Evolutionary conservation across 768 basidiomycete genomes (phyloP), one percentile per base, ranked within the genome.

Genomic region (Guyanaporus albipodus): DNA sequence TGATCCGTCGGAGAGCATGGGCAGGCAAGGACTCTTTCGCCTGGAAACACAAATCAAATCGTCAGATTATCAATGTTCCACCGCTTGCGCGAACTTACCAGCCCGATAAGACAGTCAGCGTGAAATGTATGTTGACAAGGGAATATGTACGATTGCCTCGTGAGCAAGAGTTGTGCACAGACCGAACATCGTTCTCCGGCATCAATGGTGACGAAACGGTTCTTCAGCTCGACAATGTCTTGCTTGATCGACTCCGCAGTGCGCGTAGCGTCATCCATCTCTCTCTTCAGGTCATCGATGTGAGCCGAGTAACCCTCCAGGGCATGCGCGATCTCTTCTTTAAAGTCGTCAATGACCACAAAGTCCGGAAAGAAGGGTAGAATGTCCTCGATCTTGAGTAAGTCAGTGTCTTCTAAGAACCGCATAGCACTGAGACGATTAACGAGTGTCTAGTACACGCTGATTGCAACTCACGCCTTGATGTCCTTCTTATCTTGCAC

Each of bases 291-390:
- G 26, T 73, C 71, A 43, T 94, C 92, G 37, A 98, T 98, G 57
- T 92, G 89, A 15, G 84, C 78, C 33, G 91, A 90, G 63, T 97
- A 98, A 2, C 88, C 88, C 63, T 99, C 95, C 54, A 99, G 71
- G 0, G 96, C 96, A 50, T 85, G 85, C 40, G 94, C 95, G 54
- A 98, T 98, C 69, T 98, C 95, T 57, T 95, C 90, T 66, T 99
- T 99, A 78, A 99, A 98, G 63, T 98, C 96, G 63, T 98, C 96
- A 55, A 99, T 97, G 49, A 97, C 90, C 11, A 95, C 92, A 62
- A 99, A 99, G 69, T 98, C 95, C 2, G 96, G 95, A 82, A 99
- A 98, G 83, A 98, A 99, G 6, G 96, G 96, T 15, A 99, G 72
- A 51, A 99, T 96, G 61, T 99, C 96, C 63, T 99, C 96, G 54